Evolutionary conservation across 2,329 filamentous ascomycete species (phyloP).

Genomic region (Colletotrichum sp.): DNA sequence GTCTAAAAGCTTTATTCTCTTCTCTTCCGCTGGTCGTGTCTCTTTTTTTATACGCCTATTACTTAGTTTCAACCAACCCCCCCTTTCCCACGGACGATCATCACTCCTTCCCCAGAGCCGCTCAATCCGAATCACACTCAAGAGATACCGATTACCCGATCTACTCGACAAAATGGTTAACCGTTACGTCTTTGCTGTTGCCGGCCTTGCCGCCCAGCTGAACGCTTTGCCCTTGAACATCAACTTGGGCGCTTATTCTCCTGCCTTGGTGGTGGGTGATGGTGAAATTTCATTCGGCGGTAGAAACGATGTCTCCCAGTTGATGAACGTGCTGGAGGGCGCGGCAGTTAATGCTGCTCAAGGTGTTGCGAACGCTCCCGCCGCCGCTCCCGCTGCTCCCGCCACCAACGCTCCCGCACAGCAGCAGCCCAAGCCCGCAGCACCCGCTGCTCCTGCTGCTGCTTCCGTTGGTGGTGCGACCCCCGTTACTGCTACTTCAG

Average conservation of each 20-base stretch:
- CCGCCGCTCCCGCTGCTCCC: slow-evolving; percentile 33
- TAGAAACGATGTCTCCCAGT: slow-evolving; percentile 46
- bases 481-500: slow-evolving; percentile 1
- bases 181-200: slow-evolving; percentile 32
- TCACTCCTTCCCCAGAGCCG: not conserved
- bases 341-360: slow-evolving; percentile 46
- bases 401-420: slow-evolving; percentile 15
- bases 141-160: slow-evolving; percentile 2
- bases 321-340: slow-evolving; percentile 52
- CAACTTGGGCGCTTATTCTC: slow-evolving; percentile 39
- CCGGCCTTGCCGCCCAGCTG: slow-evolving; percentile 30
- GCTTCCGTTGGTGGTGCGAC: not conserved
- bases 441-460: slow-evolving; percentile 18
- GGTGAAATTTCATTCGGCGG: slow-evolving; percentile 54
- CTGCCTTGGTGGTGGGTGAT: slow-evolving; percentile 39
- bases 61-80: not conserved
- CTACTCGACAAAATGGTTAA: slow-evolving; percentile 19
- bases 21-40: slow-evolving; percentile 21
- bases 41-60: slow-evolving; percentile 14
- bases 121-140: slow-evolving; percentile 4
- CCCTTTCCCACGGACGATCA: not conserved
- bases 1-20: not conserved
- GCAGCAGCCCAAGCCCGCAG: slow-evolving; percentile 23
- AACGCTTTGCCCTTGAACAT: slow-evolving; percentile 37
- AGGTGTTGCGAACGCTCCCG: slow-evolving; percentile 28